Evolutionary conservation across 2,329 filamentous ascomycete genomes (phyloP).

Genomic region (Penicillium sp.): DNA sequence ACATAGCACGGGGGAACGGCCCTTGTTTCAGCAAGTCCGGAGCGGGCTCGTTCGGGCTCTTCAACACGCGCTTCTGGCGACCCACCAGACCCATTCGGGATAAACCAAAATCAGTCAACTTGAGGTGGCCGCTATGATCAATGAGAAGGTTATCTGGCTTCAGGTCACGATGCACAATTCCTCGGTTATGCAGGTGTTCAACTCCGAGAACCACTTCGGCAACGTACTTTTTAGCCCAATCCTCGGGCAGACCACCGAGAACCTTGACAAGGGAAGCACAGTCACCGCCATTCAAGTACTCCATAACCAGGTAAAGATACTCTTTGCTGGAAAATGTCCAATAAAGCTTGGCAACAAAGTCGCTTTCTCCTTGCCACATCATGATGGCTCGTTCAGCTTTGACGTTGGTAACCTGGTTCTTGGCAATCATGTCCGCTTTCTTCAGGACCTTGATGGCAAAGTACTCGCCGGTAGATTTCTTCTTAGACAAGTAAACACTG

Average conservation of each 20-base stretch:
- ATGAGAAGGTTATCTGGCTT: constrained; percentile 98
- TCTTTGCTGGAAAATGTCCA: constrained; percentile 99
- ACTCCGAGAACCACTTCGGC: constrained; percentile 96
- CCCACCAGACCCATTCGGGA: constrained; percentile 97
- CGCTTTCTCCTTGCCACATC: constrained; percentile 99
- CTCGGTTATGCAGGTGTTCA: constrained; percentile 88
- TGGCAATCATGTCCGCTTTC: constrained; percentile 99
- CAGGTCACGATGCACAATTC: constrained; percentile 93
- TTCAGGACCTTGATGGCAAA: constrained; percentile 98
- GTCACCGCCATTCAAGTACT: constrained; percentile 96
- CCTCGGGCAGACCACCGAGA: constrained; percentile 85
- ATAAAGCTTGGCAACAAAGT: constrained; percentile 98
- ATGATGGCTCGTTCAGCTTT: constrained; percentile 98
- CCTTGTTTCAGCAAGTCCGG: constrained; percentile 92
- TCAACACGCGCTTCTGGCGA: constrained; percentile 90
- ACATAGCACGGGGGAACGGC: constrained; percentile 82
- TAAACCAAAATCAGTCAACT: constrained; percentile 94
- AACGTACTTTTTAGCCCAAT: constrained; percentile 97
- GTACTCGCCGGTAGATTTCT: constrained; percentile 97
- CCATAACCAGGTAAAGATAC: constrained; percentile 98
- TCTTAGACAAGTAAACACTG: constrained; percentile 96
- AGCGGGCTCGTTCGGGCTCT: constrained; percentile 73
- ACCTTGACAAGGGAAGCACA: constrained; percentile 96
- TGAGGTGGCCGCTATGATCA: constrained; percentile 93
- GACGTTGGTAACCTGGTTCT: constrained; percentile 98